A percentile compares a stretch with the other conserved stretches of the same genome.
Evolutionary conservation across 2,329 filamentous ascomycete species (phyloP).

Genomic region (Trichophyton equinum): DNA sequence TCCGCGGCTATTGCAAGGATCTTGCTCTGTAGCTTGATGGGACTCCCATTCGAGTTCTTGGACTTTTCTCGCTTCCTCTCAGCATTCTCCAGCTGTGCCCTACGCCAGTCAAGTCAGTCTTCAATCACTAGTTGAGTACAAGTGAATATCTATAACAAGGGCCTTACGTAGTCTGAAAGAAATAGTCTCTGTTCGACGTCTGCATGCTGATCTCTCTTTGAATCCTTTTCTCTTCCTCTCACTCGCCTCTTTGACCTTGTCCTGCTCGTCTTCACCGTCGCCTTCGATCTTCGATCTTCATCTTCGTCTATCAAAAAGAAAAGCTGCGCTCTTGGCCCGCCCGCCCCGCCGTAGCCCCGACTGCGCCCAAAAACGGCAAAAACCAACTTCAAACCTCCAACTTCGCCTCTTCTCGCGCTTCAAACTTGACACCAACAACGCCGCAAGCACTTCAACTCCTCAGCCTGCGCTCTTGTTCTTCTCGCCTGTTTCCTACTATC

Average conservation of each 20-base stretch:
- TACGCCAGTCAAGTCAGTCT: constrained; percentile 18
- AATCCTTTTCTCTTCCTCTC: neutral
- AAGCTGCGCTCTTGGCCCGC: neutral
- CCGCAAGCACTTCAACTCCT: constrained; percentile 8
- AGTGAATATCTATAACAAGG: constrained; percentile 15
- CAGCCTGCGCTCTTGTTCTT: neutral
- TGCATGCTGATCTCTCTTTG: constrained; percentile 42
- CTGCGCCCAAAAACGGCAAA: constrained; percentile 11
- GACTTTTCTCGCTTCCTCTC: constrained; percentile 56
- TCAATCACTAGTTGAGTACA: neutral
- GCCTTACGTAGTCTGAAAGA: constrained; percentile 82
- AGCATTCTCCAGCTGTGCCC: constrained; percentile 38
- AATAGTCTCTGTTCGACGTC: constrained; percentile 63
- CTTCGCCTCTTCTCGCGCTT: neutral
- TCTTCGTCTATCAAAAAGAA: neutral
- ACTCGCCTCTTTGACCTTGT: neutral
- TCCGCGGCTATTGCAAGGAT: constrained; percentile 63
- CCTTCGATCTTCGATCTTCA: neutral
- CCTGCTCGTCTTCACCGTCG: neutral
- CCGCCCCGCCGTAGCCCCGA: constrained; percentile 21
- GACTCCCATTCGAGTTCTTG: constrained; percentile 74
- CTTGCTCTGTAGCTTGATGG: constrained; percentile 72
- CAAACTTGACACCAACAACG: constrained; percentile 12
- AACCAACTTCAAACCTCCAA: constrained; percentile 8
- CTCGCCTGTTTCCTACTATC: neutral